Evolutionary conservation across 1,139 yeast genomes (phyloP).

Genomic region (Hemisphaericaspora subhashii): DNA sequence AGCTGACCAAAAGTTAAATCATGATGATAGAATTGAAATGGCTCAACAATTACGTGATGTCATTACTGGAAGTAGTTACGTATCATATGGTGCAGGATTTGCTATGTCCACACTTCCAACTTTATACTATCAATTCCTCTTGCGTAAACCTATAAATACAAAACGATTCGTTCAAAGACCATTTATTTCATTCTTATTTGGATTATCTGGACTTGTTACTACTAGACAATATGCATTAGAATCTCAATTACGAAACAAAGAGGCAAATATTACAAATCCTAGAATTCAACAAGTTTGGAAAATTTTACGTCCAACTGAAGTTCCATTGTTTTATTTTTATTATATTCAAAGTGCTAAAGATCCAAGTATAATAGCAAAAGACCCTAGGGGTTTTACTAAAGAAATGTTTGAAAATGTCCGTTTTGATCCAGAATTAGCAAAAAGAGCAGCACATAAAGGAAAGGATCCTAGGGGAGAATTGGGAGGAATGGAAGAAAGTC

Average conservation of each 20-base stretch:
- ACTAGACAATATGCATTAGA: slow-evolving; percentile 6
- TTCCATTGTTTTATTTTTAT: slow-evolving; percentile 38
- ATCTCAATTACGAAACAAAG: neutral
- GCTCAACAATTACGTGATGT: slow-evolving; percentile 31
- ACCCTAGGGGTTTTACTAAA: slow-evolving; percentile 35
- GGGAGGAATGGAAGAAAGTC: neutral
- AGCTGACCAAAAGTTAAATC: slow-evolving; percentile 37
- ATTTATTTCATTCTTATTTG: slow-evolving; percentile 33
- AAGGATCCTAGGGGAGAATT: neutral
- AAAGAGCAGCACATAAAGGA: slow-evolving; percentile 1
- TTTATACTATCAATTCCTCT: slow-evolving; percentile 15
- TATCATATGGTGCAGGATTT: slow-evolving; percentile 28
- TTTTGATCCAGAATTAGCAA: slow-evolving; percentile 8
- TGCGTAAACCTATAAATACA: slow-evolving; percentile 8
- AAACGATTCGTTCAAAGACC: slow-evolving; percentile 28
- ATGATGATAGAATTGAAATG: slow-evolving; percentile 31
- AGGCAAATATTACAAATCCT: slow-evolving; percentile 15
- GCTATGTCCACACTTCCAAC: slow-evolving; percentile 31
- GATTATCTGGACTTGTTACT: slow-evolving; percentile 27
- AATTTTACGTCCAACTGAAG: slow-evolving; percentile 37
- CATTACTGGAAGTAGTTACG: slow-evolving; percentile 25
- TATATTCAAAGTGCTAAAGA: slow-evolving; percentile 35
- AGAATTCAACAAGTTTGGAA: slow-evolving; percentile 33
- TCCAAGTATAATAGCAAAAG: slow-evolving; percentile 35
- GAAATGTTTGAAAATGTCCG: slow-evolving; percentile 13